Base-by-base conservation (phyloP, 108 stramenopile genomes). In the Cyclotella sp. region DNA sequence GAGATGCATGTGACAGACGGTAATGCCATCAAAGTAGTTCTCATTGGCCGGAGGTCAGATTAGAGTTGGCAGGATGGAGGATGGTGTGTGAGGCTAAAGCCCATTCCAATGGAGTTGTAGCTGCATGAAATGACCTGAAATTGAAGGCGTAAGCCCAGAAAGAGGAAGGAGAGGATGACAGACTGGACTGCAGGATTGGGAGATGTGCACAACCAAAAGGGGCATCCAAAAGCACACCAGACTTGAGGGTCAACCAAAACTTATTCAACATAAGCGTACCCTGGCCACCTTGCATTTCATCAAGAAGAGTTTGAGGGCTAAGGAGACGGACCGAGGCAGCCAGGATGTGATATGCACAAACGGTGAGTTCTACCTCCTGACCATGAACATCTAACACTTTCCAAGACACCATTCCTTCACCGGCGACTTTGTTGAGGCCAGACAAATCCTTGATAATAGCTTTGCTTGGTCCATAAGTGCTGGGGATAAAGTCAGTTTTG, bases 1-100 rank as follows among this genome's bases (percentile, higher is more conserved):
- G 16, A 3, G 15, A 34, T 19, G 30, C 61, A 41, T 73, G 72
- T 3, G 72, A 73, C 1, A 73, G 40, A 0, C 40, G 22, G 22
- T 49, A 29, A 42, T 73, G 49, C 72, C 72, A 73, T 0, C 47
- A 29, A 19, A 73, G 39, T 15, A 73, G 22, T 63, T 73, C 72
- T 46, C 10, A 8, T 21, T 41, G 30, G 8, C 7, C 30, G 0
- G 61, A 2, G 3, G 61, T 6, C 1, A 63, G 40, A 21, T 63
- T 63, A 1, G 14, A 19, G 61, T 49, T 49, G 15, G 2, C 9
- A 9, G 47, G 18, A 3, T 7, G 3, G 2, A 49, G 15, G 3
- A 49, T 1, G n/a, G 18, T 7, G 2, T 58, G 5, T 5, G 22
- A 12, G 3, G 24, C 2, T 3, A 58, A 21, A 24, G 12, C 57